These are phyloP conservation scores for Pseudognaphalium luteoalbum DNA, from an alignment of 129 eudicot species.

Conservation along the genomic window DNA sequence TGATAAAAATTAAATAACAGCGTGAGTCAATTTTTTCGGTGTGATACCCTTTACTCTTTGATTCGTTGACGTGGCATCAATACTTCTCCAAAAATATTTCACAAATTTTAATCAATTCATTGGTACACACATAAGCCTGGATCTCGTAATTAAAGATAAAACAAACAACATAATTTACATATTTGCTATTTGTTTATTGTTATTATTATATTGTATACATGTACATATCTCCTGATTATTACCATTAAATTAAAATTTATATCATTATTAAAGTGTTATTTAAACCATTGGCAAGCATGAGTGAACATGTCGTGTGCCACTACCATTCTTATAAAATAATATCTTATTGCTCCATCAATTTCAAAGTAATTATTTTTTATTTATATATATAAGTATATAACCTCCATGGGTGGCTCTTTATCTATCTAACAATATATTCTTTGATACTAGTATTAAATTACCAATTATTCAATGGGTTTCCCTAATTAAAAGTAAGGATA, in stretches of 20 bases:
- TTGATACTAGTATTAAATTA: background rate
- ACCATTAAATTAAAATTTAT: background rate
- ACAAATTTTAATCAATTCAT: conserved; percentile 13
- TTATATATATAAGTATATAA: background rate
- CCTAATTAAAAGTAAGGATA: conserved; percentile 37
- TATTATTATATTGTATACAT: background rate
- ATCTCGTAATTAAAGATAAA: conserved; percentile 33
- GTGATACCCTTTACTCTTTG: too few relatives aligned
- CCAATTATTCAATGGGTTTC: conserved; percentile 33
- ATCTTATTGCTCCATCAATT: conserved; percentile 28
- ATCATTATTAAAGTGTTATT: background rate
- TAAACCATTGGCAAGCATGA: conserved; percentile 37
- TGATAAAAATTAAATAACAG: too few relatives aligned
- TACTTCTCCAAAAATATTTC: conserved; percentile 21
- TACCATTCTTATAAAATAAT: conserved; percentile 34
- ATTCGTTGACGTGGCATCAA: conserved; percentile 12
- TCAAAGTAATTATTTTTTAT: conserved; percentile 23
- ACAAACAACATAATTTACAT: background rate
- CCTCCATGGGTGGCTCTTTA: conserved; percentile 36
- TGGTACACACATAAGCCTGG: conserved; percentile 35
- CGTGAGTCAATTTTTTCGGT: too few relatives aligned
- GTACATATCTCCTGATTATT: too few relatives aligned
- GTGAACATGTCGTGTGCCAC: conserved; percentile 83
- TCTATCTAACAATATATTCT: conserved; percentile 36
- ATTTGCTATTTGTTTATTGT: background rate